Percentiles rank a stretch among this genome's conserved stretches.
Evolutionary conservation across 2,329 filamentous ascomycete genomes (phyloP).

Genomic region (Penicillium polonicum): DNA sequence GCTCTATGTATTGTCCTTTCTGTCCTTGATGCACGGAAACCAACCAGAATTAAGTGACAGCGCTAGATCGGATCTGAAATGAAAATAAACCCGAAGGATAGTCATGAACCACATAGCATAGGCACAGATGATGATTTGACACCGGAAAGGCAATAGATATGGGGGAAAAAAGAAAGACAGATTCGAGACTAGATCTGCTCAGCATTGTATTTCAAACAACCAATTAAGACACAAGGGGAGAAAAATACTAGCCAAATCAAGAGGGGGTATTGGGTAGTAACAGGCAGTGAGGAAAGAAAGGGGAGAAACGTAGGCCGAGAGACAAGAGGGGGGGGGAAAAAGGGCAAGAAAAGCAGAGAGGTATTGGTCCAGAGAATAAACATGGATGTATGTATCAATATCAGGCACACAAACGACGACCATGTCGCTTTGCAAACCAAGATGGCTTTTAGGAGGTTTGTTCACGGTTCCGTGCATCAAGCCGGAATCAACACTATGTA

Average conservation of each 20-base stretch:
- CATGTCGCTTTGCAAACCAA: slow-evolving; percentile 9
- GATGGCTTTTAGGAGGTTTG: slow-evolving; percentile 17
- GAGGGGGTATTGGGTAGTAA: slow-evolving; percentile 22
- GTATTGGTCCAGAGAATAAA: neutral
- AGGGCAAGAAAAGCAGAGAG: slow-evolving; percentile 1
- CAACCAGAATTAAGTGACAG: neutral
- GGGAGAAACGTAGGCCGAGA: neutral
- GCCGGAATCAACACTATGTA: slow-evolving; percentile 24
- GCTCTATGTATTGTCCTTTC: neutral
- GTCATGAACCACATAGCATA: neutral
- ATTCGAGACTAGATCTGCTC: slow-evolving; percentile 1
- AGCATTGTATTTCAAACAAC: slow-evolving; percentile 8
- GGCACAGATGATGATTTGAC: neutral
- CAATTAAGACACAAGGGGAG: slow-evolving; percentile 13
- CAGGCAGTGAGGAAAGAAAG: neutral
- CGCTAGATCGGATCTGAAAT: neutral
- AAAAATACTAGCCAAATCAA: slow-evolving; percentile 24
- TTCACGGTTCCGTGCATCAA: slow-evolving; percentile 19
- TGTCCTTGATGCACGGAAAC: neutral
- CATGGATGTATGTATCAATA: slow-evolving; percentile 3
- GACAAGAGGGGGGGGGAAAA: neutral
- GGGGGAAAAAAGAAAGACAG: neutral
- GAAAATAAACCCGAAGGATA: neutral
- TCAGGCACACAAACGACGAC: slow-evolving; percentile 9
- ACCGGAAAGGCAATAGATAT: neutral